phyloP scores from a whole-genome alignment of 208 protist genomes.

The Perkinsela sp. region DNA sequence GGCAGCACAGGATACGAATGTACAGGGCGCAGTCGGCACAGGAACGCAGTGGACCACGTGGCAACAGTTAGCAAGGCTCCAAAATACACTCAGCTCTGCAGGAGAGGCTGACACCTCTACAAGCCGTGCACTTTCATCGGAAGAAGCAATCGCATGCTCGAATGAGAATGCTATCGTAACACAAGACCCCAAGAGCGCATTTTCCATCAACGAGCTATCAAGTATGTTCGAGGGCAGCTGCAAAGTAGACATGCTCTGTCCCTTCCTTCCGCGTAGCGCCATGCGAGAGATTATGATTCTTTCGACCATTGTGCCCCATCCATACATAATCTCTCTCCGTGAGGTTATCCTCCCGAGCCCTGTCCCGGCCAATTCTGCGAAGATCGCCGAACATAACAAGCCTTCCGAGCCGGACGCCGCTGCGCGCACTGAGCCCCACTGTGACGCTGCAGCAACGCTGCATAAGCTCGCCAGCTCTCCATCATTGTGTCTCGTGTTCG shows the following conservation, averaged over 20 bases:
- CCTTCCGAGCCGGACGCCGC: neutral
- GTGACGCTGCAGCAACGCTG: neutral
- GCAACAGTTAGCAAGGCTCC: neutral
- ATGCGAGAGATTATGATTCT: neutral
- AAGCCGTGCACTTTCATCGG: neutral
- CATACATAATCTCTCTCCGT: neutral
- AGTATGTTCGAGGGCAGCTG: neutral
- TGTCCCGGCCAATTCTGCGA: neutral
- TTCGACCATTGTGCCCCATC: neutral
- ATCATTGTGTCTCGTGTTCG: conserved; percentile 24
- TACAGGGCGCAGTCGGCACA: neutral
- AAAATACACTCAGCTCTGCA: too few relatives aligned
- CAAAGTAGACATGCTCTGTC: too few relatives aligned
- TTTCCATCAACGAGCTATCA: neutral
- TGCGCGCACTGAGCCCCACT: neutral
- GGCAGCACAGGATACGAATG: neutral
- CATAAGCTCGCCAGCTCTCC: neutral
- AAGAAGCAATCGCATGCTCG: neutral
- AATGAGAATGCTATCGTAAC: neutral
- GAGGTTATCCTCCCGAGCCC: neutral
- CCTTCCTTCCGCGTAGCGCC: neutral
- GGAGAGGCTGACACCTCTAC: neutral
- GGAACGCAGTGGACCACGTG: neutral
- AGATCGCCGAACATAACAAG: neutral
- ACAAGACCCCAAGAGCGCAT: neutral